A percentile compares a stretch with the other conserved stretches of the same genome.
Conservation (phyloP, 2,329 filamentous ascomycete genomes). For the Verruconis gallopava region DNA sequence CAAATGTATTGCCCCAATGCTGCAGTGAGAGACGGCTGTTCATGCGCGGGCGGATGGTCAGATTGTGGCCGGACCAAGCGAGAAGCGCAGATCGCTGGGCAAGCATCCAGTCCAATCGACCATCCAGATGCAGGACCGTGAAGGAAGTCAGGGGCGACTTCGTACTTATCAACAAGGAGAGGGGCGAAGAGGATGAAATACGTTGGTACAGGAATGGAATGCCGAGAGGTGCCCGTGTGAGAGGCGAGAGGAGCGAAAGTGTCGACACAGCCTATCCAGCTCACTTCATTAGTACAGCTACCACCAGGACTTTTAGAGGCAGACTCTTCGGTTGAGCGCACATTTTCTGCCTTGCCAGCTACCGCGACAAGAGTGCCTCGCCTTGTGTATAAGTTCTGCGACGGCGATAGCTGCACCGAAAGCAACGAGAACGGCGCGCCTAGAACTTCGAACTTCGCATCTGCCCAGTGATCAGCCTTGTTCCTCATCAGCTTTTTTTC, state of each 20-base stretch:
- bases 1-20: conserved; percentile 81
- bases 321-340: no score
- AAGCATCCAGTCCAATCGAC: conserved; percentile 89
- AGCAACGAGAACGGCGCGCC: conserved; percentile 87
- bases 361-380: conserved; percentile 83
- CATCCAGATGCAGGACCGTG: conserved; percentile 77
- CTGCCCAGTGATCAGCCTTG: conserved; percentile 33
- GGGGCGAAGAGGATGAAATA: conserved; percentile 73
- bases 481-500: neutral
- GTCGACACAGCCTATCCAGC: conserved; percentile 81
- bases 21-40: conserved; percentile 62
- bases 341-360: conserved; percentile 82
- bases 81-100: conserved; percentile 75
- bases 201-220: conserved; percentile 92
- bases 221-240: conserved; percentile 65
- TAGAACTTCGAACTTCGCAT: conserved; percentile 88
- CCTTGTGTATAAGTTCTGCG: conserved; percentile 84
- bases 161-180: conserved; percentile 79
- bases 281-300: no score
- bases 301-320: no score
- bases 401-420: conserved; percentile 83
- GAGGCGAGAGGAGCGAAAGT: conserved; percentile 71
- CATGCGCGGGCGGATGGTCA: conserved; percentile 61
- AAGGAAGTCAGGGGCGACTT: conserved; percentile 81
- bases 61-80: conserved; percentile 91